Evolutionary conservation across 192 early-diverging fungal genomes (phyloP), one percentile per base, ranked within the genome.

Genomic region (Ambispora gerdemannii): DNA sequence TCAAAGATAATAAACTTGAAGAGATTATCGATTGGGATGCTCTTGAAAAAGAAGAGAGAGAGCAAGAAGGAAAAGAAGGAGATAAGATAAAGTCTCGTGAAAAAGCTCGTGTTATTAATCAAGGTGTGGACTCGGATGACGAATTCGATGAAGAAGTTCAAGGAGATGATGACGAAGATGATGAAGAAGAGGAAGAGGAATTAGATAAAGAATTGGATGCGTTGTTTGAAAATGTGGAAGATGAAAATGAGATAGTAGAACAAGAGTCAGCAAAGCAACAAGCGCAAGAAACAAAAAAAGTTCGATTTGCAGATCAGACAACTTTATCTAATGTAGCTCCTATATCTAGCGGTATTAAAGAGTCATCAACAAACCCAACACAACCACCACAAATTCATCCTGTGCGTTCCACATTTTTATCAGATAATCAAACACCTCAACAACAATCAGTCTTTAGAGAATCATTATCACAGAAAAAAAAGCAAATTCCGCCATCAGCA

Each of bases 11-110:
- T 15, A 43, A 43, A 43, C 15, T 43, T 10, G 15, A 43, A 82
- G 6, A 84, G 81, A 22, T 68, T 84, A 4, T 77, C 88, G 30
- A 43, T 43, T 43, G 38, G 38, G 82, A 83, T 1, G 73, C 81
- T 2, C 81, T 91, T 17, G 80, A 82, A 24, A 80, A 86, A 55
- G 78, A 89, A 13, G 91, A 94, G 70, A 75, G 80, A 60, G 90
- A 91, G 72, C 86, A 91, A 56, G 84, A 91, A 70, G 82, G 81
- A n/a, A 68, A 74, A 70, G 75, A 75, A 70, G 75, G 81, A 74
- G 59, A 58, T 32, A 74, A 70, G 75, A 75, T 72, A 74, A 81
- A 74, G 59, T 52, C 33, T 63, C 58, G 61, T 68, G 11, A 79
- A 77, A 68, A 80, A 74, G 30, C 79, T 77, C 35, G 80, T 60